Conservation (phyloP, 2,329 filamentous ascomycete genomes). For the Diaporthe sp. region DNA sequence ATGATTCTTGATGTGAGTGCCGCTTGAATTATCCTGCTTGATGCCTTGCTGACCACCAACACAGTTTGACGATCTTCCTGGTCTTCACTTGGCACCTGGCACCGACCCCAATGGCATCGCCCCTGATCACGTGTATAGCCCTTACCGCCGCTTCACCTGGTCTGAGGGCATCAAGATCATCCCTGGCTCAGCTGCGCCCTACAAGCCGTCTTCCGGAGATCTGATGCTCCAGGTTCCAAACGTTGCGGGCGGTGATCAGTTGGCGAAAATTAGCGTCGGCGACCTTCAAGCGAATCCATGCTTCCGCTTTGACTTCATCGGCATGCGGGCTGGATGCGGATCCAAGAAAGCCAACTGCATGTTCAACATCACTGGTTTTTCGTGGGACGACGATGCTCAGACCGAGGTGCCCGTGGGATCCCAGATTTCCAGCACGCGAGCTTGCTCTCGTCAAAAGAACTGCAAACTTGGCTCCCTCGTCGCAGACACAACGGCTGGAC, state of each 20-base stretch:
- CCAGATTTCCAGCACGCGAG: constrained; percentile 45
- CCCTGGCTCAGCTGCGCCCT: constrained; percentile 48
- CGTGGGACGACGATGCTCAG: constrained; percentile 44
- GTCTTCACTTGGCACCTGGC: constrained; percentile 16
- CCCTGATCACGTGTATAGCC: constrained; percentile 41
- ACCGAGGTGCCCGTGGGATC: constrained; percentile 45
- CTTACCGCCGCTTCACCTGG: constrained; percentile 51
- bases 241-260: neutral
- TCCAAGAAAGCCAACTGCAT: constrained; percentile 50
- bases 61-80: constrained; percentile 45
- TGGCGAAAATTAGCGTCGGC: constrained; percentile 46
- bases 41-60: constrained; percentile 1
- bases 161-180: constrained; percentile 52
- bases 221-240: constrained; percentile 48
- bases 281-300: constrained; percentile 43
- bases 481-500: constrained; percentile 44
- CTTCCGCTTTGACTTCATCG: constrained; percentile 54
- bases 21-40: too few relatives aligned
- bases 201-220: constrained; percentile 47
- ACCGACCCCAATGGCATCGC: constrained; percentile 16
- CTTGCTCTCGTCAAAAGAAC: constrained; percentile 47
- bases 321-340: constrained; percentile 56
- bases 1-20: constrained; percentile 41
- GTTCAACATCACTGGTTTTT: constrained; percentile 54
- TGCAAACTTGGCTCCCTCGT: constrained; percentile 49